phyloP scores from a whole-genome alignment of 2,329 filamentous ascomycete species.

The Tolypocladium paradoxum region DNA sequence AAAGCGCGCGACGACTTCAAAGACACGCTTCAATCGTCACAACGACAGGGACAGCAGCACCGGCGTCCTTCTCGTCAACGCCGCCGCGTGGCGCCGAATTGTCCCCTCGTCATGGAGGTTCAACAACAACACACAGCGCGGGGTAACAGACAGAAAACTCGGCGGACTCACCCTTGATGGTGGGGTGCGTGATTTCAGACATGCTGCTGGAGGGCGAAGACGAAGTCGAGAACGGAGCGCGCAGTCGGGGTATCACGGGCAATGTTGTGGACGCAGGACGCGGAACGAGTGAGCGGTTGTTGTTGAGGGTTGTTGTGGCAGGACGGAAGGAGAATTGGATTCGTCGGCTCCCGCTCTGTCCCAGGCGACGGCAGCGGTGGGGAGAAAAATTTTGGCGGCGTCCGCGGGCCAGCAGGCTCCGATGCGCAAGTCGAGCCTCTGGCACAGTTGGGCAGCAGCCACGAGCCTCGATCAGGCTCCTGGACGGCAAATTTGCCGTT shows the following conservation, averaged over 20 bases:
- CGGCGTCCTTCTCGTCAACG: neutral
- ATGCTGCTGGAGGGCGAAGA: constrained; percentile 17
- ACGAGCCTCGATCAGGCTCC: neutral
- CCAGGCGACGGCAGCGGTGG: neutral
- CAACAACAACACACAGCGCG: constrained; percentile 3
- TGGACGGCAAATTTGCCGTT: neutral
- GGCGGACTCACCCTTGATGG: constrained; percentile 43
- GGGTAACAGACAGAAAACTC: neutral
- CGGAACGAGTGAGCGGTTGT: neutral
- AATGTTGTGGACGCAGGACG: neutral
- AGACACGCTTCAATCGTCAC: neutral
- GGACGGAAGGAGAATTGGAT: neutral
- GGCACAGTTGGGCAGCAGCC: neutral
- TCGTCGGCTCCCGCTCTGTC: neutral
- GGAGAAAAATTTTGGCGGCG: neutral
- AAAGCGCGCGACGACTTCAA: neutral
- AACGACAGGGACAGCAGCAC: neutral
- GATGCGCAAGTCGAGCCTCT: neutral
- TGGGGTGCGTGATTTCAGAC: constrained; percentile 45
- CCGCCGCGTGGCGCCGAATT: neutral
- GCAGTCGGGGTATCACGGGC: neutral
- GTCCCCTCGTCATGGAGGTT: constrained; percentile 6
- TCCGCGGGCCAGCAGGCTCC: neutral
- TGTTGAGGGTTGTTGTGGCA: neutral
- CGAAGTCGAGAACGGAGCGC: neutral